Evolutionary conservation across 1,284 basidiomycete species (phyloP).

Genomic region (Malassezia restricta): DNA sequence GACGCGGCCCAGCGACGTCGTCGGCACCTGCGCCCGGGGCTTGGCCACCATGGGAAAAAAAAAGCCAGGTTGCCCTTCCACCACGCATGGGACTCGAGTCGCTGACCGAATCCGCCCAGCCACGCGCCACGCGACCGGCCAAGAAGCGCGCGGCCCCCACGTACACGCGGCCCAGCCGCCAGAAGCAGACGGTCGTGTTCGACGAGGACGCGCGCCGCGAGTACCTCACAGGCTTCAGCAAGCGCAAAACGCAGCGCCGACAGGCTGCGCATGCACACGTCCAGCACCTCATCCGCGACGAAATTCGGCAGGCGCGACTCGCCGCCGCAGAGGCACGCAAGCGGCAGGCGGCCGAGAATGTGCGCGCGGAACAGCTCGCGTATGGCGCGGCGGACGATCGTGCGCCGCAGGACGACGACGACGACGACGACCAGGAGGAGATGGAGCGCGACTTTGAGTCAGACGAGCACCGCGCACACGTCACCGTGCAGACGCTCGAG

Average conservation of each 20-base stretch:
- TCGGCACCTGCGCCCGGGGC: slow-evolving; percentile 2
- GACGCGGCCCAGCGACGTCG: background rate
- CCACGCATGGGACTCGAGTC: slow-evolving; percentile 3
- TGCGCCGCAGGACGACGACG: slow-evolving; percentile 19
- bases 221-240: slow-evolving; percentile 41
- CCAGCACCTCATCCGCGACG: slow-evolving; percentile 27
- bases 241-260: slow-evolving; percentile 40
- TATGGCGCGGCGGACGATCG: slow-evolving; percentile 28
- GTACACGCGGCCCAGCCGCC: slow-evolving; percentile 11
- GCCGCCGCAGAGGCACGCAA: slow-evolving; percentile 25
- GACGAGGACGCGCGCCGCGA: slow-evolving; percentile 38
- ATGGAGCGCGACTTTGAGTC: slow-evolving; percentile 3
- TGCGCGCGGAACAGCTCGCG: slow-evolving; percentile 27
- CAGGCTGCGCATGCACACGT: slow-evolving; percentile 29
- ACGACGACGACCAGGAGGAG: background rate
- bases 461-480: slow-evolving; percentile 11
- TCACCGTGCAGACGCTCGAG: slow-evolving; percentile 11
- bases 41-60: background rate
- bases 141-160: background rate
- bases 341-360: slow-evolving; percentile 35
- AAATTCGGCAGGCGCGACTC: slow-evolving; percentile 18
- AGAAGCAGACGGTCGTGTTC: slow-evolving; percentile 27
- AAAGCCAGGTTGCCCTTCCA: background rate
- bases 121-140: background rate
- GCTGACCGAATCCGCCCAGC: slow-evolving; percentile 19